phyloP scores from a whole-genome alignment of 2,329 filamentous ascomycete genomes.

The Verticillium nubilum region DNA sequence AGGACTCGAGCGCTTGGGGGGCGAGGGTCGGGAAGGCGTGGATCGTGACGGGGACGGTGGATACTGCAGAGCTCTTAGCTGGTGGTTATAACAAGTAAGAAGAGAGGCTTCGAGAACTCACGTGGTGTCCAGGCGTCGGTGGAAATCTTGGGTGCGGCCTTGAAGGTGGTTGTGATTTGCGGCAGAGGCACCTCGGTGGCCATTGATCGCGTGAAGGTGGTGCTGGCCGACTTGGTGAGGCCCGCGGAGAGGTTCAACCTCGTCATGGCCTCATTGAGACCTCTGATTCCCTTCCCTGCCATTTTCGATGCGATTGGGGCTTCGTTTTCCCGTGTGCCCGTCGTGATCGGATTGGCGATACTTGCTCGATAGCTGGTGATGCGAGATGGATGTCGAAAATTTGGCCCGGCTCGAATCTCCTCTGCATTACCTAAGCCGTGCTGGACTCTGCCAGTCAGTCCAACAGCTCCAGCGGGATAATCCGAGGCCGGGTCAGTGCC shows the following conservation, averaged over 20 bases:
- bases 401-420: not conserved
- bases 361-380: not conserved
- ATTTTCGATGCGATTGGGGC: constrained; percentile 17
- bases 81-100: not conserved
- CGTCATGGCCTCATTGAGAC: constrained; percentile 48
- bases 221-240: constrained; percentile 30
- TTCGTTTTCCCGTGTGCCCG: not conserved
- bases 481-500: not conserved
- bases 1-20: constrained; percentile 70
- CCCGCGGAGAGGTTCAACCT: constrained; percentile 39
- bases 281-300: constrained; percentile 43
- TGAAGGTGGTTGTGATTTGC: constrained; percentile 28
- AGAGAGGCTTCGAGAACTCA: constrained; percentile 25
- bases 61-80: constrained; percentile 28
- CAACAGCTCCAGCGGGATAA: not conserved
- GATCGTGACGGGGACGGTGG: constrained; percentile 74
- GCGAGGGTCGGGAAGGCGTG: constrained; percentile 88
- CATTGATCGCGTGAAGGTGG: constrained; percentile 44
- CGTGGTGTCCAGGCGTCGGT: constrained; percentile 39
- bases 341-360: not conserved
- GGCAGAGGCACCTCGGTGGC: constrained; percentile 45
- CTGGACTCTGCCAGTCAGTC: not conserved
- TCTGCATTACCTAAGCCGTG: not conserved
- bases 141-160: constrained; percentile 23
- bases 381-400: not conserved